phyloP scores from a whole-genome alignment of 2,329 filamentous ascomycete genomes.

The Trichoderma semiorbis region DNA sequence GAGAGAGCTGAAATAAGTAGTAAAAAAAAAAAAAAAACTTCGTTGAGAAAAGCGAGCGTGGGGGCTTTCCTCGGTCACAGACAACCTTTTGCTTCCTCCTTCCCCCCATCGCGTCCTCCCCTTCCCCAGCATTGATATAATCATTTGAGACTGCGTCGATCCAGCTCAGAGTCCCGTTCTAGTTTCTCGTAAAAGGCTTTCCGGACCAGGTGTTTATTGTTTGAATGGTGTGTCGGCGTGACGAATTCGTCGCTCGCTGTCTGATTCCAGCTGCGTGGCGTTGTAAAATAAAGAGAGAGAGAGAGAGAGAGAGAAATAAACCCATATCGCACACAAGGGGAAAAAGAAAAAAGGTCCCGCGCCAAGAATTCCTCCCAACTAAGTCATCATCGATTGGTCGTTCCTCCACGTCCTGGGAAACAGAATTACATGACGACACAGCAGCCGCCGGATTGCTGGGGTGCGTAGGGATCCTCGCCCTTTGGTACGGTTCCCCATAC shows the following conservation, averaged over 20 bases:
- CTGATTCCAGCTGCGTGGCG: constrained; percentile 24
- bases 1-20: background rate
- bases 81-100: constrained; percentile 1
- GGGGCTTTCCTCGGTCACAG: constrained; percentile 9
- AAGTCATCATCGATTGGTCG: constrained; percentile 29
- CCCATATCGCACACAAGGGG: constrained; percentile 24
- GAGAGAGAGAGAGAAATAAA: constrained; percentile 15
- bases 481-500: constrained; percentile 94
- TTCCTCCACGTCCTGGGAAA: constrained; percentile 5
- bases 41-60: constrained; percentile 8
- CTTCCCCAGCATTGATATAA: constrained; percentile 15
- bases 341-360: constrained; percentile 23
- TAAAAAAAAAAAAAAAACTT: background rate
- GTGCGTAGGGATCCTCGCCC: constrained; percentile 96
- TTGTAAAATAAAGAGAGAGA: constrained; percentile 11
- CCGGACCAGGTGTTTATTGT: constrained; percentile 13
- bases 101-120: background rate
- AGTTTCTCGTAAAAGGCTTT: constrained; percentile 15
- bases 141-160: constrained; percentile 16
- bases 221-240: constrained; percentile 7
- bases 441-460: constrained; percentile 88
- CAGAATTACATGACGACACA: constrained; percentile 81
- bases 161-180: constrained; percentile 16
- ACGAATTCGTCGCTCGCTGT: constrained; percentile 19
- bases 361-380: constrained; percentile 8